phyloP scores from a whole-genome alignment of 805 yeast species.

The Saccharomycopsis capsularis region DNA sequence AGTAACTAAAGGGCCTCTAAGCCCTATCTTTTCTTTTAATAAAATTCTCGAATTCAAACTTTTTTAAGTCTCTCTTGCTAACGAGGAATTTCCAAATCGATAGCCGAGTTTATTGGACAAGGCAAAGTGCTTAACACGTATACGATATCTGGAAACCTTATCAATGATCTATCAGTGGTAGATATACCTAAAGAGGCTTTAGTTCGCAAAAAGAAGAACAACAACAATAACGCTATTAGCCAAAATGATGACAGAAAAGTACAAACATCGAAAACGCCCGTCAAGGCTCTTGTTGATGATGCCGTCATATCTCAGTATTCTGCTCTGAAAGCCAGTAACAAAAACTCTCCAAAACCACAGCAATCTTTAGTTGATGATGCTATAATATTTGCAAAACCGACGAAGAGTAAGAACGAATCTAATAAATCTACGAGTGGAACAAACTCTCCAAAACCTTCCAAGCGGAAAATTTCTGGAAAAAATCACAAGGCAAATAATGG shows the following conservation, averaged over 20 bases:
- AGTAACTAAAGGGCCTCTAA: conserved; percentile 1
- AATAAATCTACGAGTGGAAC: neutral
- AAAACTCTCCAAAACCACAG: neutral
- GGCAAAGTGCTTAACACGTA: conserved; percentile 17
- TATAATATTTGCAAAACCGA: conserved; percentile 26
- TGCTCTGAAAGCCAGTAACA: neutral
- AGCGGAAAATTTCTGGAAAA: conserved; percentile 14
- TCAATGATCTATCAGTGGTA: conserved; percentile 49
- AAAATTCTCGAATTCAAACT: too few relatives aligned
- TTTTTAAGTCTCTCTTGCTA: neutral
- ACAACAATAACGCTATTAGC: conserved; percentile 13
- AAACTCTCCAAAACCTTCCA: conserved; percentile 17
- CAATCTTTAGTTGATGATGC: conserved; percentile 27
- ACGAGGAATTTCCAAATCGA: neutral
- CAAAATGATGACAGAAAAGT: conserved; percentile 3
- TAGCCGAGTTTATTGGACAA: conserved; percentile 16
- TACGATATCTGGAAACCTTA: conserved; percentile 32
- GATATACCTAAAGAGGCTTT: conserved; percentile 38
- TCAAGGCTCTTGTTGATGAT: conserved; percentile 7
- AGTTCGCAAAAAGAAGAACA: conserved; percentile 23
- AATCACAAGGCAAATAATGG: conserved; percentile 2
- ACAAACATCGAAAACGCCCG: conserved; percentile 11
- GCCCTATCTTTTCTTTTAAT: too few relatives aligned
- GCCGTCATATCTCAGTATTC: conserved; percentile 9
- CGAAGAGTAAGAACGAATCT: conserved; percentile 9